Evolutionary conservation across 495 filamentous ascomycete species (phyloP).

Genomic region (Penicillium desertorum): DNA sequence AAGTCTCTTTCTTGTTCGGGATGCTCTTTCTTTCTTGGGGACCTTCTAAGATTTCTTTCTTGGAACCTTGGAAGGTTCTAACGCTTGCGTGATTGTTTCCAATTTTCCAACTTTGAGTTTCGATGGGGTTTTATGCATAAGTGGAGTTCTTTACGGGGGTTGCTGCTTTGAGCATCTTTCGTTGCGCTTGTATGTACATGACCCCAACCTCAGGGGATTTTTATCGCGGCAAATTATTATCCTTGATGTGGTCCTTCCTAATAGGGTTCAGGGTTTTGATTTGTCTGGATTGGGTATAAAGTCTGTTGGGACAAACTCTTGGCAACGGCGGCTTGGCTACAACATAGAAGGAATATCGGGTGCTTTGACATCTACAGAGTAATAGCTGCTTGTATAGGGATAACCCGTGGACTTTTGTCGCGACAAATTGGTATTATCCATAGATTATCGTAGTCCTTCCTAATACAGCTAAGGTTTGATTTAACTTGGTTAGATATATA

Average conservation of each 20-base stretch:
- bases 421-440: too few species aligned
- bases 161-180: constrained; percentile 1
- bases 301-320: too few species aligned
- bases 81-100: neutral
- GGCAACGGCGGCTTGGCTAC: neutral
- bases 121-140: neutral
- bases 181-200: neutral
- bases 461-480: too few species aligned
- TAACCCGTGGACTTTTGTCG: too few species aligned
- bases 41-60: neutral
- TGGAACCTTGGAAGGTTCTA: neutral
- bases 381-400: too few species aligned
- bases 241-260: constrained; percentile 2
- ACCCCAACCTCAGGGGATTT: neutral
- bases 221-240: neutral
- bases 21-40: neutral
- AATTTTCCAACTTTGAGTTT: constrained; percentile 1
- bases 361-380: too few species aligned
- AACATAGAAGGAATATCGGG: too few species aligned
- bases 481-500: too few species aligned
- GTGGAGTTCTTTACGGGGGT: neutral
- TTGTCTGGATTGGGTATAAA: too few species aligned
- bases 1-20: neutral
- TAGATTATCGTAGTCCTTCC: too few species aligned
- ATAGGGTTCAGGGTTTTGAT: too few species aligned